Evolutionary conservation across 345 rosid genomes (phyloP).

Genomic region (Eucalyptus urophylla): DNA sequence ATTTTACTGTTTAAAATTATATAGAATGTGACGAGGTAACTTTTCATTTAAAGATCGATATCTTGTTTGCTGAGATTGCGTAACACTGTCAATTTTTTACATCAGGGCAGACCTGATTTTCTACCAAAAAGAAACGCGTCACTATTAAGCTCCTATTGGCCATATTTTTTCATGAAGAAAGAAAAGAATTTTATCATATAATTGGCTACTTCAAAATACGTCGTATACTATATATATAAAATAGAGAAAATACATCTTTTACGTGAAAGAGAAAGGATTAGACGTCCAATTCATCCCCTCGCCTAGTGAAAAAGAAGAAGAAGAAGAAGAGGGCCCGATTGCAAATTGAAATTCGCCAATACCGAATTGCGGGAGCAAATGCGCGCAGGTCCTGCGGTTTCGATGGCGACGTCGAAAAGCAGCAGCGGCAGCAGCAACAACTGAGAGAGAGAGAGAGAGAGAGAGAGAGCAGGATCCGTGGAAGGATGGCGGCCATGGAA

Average conservation of each 20-base stretch:
- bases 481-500: not conserved
- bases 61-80: too few relatives aligned
- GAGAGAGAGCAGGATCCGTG: not conserved
- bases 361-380: not conserved
- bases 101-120: not conserved
- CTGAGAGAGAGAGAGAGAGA: not conserved
- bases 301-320: not conserved
- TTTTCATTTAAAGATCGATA: too few relatives aligned
- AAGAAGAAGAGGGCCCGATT: not conserved
- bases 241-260: not conserved
- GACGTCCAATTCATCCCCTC: not conserved
- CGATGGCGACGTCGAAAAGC: not conserved
- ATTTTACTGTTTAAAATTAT: too few relatives aligned
- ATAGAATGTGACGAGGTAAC: too few relatives aligned
- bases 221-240: too few relatives aligned
- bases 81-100: too few relatives aligned
- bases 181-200: not conserved
- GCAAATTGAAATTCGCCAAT: not conserved
- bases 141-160: not conserved
- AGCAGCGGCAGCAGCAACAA: not conserved
- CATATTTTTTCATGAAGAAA: not conserved
- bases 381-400: not conserved
- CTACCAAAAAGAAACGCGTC: not conserved
- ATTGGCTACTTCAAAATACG: not conserved
- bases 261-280: not conserved